These are phyloP conservation scores for Crithidia fasciculata DNA, from an alignment of 208 protist species.

Conservation along the genomic window DNA sequence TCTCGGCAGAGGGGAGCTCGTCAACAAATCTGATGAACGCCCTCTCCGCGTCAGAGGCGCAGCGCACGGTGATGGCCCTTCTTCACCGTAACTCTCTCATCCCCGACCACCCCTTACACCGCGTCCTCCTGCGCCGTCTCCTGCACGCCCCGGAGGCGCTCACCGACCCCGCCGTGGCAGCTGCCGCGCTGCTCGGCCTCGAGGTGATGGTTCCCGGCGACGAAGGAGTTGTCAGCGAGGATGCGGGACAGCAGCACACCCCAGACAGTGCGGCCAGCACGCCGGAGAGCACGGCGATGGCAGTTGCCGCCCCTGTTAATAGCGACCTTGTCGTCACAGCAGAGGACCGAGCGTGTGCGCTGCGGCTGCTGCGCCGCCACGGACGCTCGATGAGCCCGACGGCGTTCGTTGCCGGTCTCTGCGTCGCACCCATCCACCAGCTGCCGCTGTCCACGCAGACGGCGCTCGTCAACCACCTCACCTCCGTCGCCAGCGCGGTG, in stretches of 20 bases:
- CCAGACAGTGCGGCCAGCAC: no score
- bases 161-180: slow-evolving; percentile 33
- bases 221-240: background rate
- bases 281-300: no score
- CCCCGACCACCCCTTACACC: slow-evolving; percentile 69
- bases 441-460: slow-evolving; percentile 55
- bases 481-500: slow-evolving; percentile 57
- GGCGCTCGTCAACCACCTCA: slow-evolving; percentile 69
- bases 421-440: slow-evolving; percentile 41
- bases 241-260: background rate
- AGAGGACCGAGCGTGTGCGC: slow-evolving; percentile 25
- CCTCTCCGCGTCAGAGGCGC: slow-evolving; percentile 18
- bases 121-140: slow-evolving; percentile 51
- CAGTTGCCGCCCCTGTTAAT: background rate
- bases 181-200: slow-evolving; percentile 33
- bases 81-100: slow-evolving; percentile 61
- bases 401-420: slow-evolving; percentile 76
- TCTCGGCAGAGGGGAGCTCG: background rate
- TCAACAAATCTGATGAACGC: slow-evolving; percentile 3
- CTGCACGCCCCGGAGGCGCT: slow-evolving; percentile 45
- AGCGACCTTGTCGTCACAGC: slow-evolving; percentile 17
- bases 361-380: slow-evolving; percentile 62
- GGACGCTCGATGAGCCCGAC: slow-evolving; percentile 48
- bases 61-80: slow-evolving; percentile 41
- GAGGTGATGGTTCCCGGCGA: slow-evolving; percentile 30